phyloP scores from a whole-genome alignment of 2,329 filamentous ascomycete genomes.

The Cladophialophora chaetospira region DNA sequence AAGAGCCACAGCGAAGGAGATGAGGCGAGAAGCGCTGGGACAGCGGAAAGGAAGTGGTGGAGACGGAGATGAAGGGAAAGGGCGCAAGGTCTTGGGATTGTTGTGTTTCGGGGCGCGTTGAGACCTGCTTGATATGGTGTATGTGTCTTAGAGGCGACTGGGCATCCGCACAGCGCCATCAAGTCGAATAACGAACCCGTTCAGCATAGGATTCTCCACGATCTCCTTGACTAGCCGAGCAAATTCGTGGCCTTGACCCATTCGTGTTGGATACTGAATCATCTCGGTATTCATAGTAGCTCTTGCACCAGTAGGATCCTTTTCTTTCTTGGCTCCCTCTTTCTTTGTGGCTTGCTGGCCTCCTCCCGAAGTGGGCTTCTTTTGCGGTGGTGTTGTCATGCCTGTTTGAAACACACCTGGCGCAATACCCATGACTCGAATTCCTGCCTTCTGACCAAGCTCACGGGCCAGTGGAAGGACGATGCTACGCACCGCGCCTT shows the following conservation, averaged over 20 bases:
- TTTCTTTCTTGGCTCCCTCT: slow-evolving; percentile 11
- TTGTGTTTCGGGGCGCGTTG: slow-evolving; percentile 3
- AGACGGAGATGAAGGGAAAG: not conserved
- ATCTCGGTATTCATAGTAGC: slow-evolving; percentile 28
- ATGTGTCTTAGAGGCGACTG: slow-evolving; percentile 31
- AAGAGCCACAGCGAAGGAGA: not conserved
- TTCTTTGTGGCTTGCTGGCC: slow-evolving; percentile 11
- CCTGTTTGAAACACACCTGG: slow-evolving; percentile 34
- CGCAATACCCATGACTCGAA: slow-evolving; percentile 33
- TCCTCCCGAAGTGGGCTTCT: not conserved
- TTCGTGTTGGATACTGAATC: slow-evolving; percentile 33
- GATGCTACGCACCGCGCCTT: slow-evolving; percentile 33
- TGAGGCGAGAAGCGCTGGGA: not conserved
- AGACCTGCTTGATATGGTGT: not conserved
- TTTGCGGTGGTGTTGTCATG: slow-evolving; percentile 28
- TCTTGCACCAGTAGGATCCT: slow-evolving; percentile 19
- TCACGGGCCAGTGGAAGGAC: slow-evolving; percentile 34
- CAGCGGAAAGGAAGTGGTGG: not conserved
- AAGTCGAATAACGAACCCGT: slow-evolving; percentile 33
- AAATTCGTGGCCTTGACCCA: slow-evolving; percentile 34
- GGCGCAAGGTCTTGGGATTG: not conserved
- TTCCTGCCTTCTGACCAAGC: slow-evolving; percentile 32
- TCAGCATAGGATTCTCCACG: slow-evolving; percentile 35
- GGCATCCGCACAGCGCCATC: slow-evolving; percentile 35
- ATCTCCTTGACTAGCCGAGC: slow-evolving; percentile 33